Base-by-base conservation (phyloP, 768 basidiomycete species). In the Phylloporus sp. region DNA sequence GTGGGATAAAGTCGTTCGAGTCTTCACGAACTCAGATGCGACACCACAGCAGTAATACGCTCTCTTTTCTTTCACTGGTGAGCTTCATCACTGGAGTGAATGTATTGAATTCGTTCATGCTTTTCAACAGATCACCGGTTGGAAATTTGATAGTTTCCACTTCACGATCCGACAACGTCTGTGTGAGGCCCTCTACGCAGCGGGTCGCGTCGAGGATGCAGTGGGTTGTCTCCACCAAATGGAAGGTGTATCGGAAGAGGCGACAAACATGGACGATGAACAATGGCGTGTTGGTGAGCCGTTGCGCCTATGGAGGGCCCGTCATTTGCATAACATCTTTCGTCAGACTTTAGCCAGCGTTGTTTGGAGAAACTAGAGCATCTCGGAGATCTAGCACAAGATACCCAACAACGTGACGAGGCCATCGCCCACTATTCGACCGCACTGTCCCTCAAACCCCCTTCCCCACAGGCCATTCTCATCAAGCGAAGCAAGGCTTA, bases 21-120 rank as follows among this genome's bases (percentile, higher is more conserved):
- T 3, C 1, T 15, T 5, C 29, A 15, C 29, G 6, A 31, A 7
- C 6, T 15, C 14, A 15, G 7, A n/a, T 31, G 15, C 21, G 22
- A n/a, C 2, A 18, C 10, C 7, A 22, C 21, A 21, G 4, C 11
- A 22, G 15, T 10, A 22, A 1, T 13, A 26, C 18, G 6, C 28
- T 44, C 5, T 18, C 22, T 13, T 11, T 37, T n/a, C 9, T 52
- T 28, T 52, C 42, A 9, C 17, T 52, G 34, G 50, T 52, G 44
- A 28, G 23, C 14, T 32, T 36, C 9, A 11, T 17, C 5, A 4
- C 10, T 2, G 8, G 15, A 17, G 15, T 24, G 4, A 3, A 10
- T 17, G 5, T 26, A 17, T 31, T 3, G 23, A 38, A 9, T 29
- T 17, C 6, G 1, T 2, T 17, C 23, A 15, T n/a, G n/a, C 5